These are phyloP conservation scores for Diacronema lutheri DNA, from an alignment of 78 protist genomes.

Conservation along the genomic window DNA sequence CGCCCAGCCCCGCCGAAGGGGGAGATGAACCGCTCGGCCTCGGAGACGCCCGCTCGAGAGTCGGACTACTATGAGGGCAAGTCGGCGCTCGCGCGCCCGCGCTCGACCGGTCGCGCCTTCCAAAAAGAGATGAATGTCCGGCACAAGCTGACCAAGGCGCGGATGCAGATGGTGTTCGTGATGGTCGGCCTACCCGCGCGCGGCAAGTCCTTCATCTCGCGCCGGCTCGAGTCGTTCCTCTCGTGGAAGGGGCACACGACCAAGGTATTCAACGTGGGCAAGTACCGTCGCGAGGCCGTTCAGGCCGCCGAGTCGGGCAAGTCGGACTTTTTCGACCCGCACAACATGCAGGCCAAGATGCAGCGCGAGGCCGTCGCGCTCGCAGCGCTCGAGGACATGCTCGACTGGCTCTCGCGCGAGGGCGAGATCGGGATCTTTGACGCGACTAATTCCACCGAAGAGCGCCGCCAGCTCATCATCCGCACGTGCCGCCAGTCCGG, in stretches of 20 bases:
- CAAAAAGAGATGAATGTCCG: background rate
- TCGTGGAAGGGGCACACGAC: constrained; percentile 46
- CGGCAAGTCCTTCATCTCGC: constrained; percentile 58
- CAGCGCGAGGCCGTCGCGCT: background rate
- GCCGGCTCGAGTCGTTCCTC: constrained; percentile 20
- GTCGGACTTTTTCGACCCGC: constrained; percentile 30
- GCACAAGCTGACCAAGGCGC: background rate
- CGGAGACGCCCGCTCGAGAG: too few species aligned
- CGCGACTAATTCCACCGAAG: background rate
- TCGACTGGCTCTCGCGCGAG: background rate
- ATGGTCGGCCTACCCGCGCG: constrained; percentile 78
- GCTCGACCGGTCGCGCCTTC: background rate
- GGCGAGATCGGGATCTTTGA: background rate
- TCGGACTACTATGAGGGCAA: background rate
- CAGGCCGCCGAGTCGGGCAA: background rate
- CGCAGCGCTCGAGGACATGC: background rate
- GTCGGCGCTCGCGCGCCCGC: background rate
- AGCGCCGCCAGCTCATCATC: background rate
- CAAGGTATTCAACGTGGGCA: constrained; percentile 52
- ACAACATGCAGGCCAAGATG: background rate
- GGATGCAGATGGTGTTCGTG: constrained; percentile 28
- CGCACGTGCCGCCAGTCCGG: background rate
- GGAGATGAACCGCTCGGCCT: too few species aligned
- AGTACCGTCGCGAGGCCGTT: constrained; percentile 12
- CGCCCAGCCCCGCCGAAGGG: too few species aligned